Conservation (phyloP, 495 filamentous ascomycete species). For the Aspergillus ostianus region DNA sequence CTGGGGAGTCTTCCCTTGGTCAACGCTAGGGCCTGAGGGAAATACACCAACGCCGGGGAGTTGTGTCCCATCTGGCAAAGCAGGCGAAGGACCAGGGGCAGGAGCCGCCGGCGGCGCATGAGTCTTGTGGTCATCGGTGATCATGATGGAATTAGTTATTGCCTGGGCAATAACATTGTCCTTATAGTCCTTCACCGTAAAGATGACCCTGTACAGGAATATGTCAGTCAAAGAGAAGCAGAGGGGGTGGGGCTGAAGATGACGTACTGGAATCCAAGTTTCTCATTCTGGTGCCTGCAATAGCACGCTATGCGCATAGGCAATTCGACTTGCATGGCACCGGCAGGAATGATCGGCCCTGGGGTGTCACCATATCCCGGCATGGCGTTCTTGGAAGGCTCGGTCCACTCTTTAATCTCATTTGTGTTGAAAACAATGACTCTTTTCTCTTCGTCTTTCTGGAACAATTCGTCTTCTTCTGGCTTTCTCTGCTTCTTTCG, state of each 20-base stretch:
- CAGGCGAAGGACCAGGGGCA: slow-evolving; percentile 33
- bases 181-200: slow-evolving; percentile 80
- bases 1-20: slow-evolving; percentile 28
- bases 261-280: slow-evolving; percentile 74
- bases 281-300: slow-evolving; percentile 90
- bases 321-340: slow-evolving; percentile 69
- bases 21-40: slow-evolving; percentile 34
- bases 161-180: slow-evolving; percentile 75
- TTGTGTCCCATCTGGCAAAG: slow-evolving; percentile 41
- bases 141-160: slow-evolving; percentile 85
- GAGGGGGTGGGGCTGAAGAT: too few relatives aligned
- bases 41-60: slow-evolving; percentile 48
- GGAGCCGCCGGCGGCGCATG: slow-evolving; percentile 50
- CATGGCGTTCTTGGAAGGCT: slow-evolving; percentile 44
- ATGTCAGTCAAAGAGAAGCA: not conserved
- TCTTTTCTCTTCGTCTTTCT: slow-evolving; percentile 69
- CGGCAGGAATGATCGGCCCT: slow-evolving; percentile 48
- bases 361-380: slow-evolving; percentile 27
- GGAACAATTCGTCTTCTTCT: slow-evolving; percentile 79
- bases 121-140: slow-evolving; percentile 96
- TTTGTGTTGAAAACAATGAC: slow-evolving; percentile 91
- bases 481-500: slow-evolving; percentile 87
- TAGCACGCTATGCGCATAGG: slow-evolving; percentile 98
- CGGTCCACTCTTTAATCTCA: slow-evolving; percentile 85
- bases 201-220: slow-evolving; percentile 63